Conservation (phyloP, 495 filamentous ascomycete genomes). For the Chaetomium cochliodes region DNA sequence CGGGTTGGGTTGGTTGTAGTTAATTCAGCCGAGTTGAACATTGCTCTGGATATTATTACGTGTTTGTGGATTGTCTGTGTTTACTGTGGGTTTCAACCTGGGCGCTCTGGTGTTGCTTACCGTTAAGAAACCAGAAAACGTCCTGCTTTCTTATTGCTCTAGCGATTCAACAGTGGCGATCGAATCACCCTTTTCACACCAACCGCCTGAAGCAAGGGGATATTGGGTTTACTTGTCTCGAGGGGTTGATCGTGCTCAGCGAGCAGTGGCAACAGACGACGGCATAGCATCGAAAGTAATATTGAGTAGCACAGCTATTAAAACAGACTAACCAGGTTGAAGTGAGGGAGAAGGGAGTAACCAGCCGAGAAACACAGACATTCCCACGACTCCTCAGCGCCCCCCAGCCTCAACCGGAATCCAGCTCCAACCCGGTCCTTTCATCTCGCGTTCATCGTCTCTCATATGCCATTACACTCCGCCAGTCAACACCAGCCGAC, state of each 20-base stretch:
- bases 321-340: background rate
- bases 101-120: too few species aligned
- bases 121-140: too few species aligned
- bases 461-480: background rate
- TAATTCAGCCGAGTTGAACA: background rate
- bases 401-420: background rate
- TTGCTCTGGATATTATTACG: background rate
- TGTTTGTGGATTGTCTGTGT: too few species aligned
- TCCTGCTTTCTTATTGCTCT: too few species aligned
- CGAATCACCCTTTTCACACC: too few species aligned
- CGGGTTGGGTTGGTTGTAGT: conserved; percentile 6
- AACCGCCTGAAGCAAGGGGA: too few species aligned
- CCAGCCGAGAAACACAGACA: background rate
- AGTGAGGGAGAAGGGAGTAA: background rate
- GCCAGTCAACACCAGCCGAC: background rate
- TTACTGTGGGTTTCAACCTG: too few species aligned
- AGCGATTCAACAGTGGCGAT: too few species aligned
- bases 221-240: too few species aligned
- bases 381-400: background rate
- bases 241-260: too few species aligned
- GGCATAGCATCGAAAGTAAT: background rate
- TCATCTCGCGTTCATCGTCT: background rate
- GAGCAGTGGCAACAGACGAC: too few species aligned
- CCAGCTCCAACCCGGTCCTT: background rate
- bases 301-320: background rate